Conservation (phyloP, 2,329 filamentous ascomycete genomes). For the Trichoderma polysporum region DNA sequence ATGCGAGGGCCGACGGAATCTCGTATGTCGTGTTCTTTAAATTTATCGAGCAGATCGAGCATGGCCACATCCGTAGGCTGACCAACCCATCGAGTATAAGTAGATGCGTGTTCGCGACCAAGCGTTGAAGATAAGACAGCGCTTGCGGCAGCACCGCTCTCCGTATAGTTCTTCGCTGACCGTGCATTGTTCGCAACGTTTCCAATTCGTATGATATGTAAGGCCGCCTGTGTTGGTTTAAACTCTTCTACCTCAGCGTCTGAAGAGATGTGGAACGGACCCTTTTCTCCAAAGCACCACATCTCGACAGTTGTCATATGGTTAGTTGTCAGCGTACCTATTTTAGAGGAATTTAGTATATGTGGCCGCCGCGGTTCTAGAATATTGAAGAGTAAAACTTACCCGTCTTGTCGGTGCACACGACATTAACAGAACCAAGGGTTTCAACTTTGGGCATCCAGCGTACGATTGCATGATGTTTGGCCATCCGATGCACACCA, state of each 20-base stretch:
- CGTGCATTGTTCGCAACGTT: slow-evolving; percentile 96
- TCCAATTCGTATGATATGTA: slow-evolving; percentile 82
- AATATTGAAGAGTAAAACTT: slow-evolving; percentile 21
- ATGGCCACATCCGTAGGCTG: slow-evolving; percentile 98
- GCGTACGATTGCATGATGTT: slow-evolving; percentile 89
- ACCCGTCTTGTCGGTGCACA: slow-evolving; percentile 97
- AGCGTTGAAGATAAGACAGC: slow-evolving; percentile 85
- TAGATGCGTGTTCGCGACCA: slow-evolving; percentile 55
- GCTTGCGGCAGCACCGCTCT: slow-evolving; percentile 64
- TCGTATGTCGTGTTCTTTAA: slow-evolving; percentile 88
- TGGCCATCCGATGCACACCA: slow-evolving; percentile 95
- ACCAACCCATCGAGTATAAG: slow-evolving; percentile 88
- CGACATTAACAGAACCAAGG: slow-evolving; percentile 97
- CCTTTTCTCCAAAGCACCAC: slow-evolving; percentile 80
- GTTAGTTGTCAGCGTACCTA: slow-evolving; percentile 89
- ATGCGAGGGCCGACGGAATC: slow-evolving; percentile 79
- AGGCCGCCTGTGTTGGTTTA: slow-evolving; percentile 69
- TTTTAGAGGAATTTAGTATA: not conserved
- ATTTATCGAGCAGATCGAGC: slow-evolving; percentile 85
- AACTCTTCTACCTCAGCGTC: slow-evolving; percentile 55
- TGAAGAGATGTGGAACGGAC: slow-evolving; percentile 52
- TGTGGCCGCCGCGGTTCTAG: not conserved
- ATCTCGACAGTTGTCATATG: slow-evolving; percentile 98
- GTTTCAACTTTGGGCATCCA: slow-evolving; percentile 97
- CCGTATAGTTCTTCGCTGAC: slow-evolving; percentile 69